Conservation (phyloP, 2,329 filamentous ascomycete genomes). For the Teratosphaeria gauchensis region DNA sequence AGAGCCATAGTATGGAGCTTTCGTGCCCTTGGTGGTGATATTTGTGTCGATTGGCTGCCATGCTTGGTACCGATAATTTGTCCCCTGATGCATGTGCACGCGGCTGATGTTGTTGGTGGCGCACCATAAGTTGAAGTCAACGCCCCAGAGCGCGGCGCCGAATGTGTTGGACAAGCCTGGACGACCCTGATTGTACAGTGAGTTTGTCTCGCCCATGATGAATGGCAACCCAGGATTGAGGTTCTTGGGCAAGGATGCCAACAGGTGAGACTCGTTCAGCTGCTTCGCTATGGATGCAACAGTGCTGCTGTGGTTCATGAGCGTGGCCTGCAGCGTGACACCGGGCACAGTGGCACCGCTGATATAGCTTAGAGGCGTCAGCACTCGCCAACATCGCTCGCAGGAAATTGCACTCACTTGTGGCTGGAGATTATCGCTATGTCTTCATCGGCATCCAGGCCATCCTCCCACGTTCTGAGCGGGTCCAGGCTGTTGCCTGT, state of each 20-base stretch:
- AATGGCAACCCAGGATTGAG: constrained; percentile 36
- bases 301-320: constrained; percentile 54
- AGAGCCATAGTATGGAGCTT: constrained; percentile 56
- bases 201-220: constrained; percentile 54
- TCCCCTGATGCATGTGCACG: constrained; percentile 56
- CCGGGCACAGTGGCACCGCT: constrained; percentile 49
- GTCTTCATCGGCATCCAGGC: constrained; percentile 40
- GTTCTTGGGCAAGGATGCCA: constrained; percentile 27
- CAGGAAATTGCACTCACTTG: constrained; percentile 38
- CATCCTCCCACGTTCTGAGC: constrained; percentile 43
- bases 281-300: constrained; percentile 41
- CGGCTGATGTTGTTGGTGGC: constrained; percentile 48
- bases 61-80: constrained; percentile 50
- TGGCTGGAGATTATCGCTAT: constrained; percentile 49
- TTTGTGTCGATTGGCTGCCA: constrained; percentile 52
- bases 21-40: constrained; percentile 45
- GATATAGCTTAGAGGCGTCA: constrained; percentile 45
- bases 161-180: constrained; percentile 56
- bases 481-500: constrained; percentile 43
- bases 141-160: constrained; percentile 54
- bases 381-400: background rate
- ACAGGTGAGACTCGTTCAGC: constrained; percentile 36
- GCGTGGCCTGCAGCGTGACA: constrained; percentile 51
- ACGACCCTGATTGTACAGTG: constrained; percentile 51
- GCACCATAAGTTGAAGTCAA: constrained; percentile 53